Percentiles rank a stretch among this genome's conserved stretches.
Conservation (phyloP, 441 rosid genomes). For the Metrosideros polymorpha region DNA sequence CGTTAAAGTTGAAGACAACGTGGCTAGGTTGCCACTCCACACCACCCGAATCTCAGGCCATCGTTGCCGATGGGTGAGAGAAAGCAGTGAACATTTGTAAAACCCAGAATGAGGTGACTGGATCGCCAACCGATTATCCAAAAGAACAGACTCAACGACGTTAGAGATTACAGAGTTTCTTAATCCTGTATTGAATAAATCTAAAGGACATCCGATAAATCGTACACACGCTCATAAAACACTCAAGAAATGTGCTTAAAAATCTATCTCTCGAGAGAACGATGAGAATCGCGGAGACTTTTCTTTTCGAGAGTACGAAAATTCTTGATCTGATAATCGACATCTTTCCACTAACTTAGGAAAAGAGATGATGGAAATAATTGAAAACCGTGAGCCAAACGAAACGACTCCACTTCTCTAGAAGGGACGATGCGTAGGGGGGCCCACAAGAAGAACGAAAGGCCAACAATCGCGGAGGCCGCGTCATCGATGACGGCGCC, state of each 20-base stretch:
- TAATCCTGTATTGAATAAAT: not conserved
- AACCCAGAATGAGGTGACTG: not conserved
- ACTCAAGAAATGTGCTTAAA: not conserved
- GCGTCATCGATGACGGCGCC: not conserved
- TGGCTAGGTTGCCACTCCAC: not conserved
- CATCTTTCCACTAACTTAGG: not conserved
- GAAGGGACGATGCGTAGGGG: not conserved
- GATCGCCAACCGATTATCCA: not conserved
- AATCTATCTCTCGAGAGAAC: not conserved
- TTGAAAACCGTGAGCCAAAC: not conserved
- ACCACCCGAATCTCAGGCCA: not conserved
- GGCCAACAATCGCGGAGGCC: not conserved
- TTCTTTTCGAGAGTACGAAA: not conserved
- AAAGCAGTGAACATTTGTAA: not conserved
- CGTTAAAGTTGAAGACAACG: not conserved
- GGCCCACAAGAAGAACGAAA: not conserved
- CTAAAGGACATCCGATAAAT: not conserved
- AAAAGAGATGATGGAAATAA: not conserved
- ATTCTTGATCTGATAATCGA: not conserved
- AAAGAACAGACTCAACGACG: not conserved
- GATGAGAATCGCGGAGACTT: not conserved
- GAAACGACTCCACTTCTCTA: not conserved
- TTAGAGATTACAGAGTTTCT: not conserved
- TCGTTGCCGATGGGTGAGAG: not conserved
- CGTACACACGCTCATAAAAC: rapidly evolving